phyloP scores from a whole-genome alignment of 176 grass and related monocot genomes.

The Lolium multiflorum region DNA sequence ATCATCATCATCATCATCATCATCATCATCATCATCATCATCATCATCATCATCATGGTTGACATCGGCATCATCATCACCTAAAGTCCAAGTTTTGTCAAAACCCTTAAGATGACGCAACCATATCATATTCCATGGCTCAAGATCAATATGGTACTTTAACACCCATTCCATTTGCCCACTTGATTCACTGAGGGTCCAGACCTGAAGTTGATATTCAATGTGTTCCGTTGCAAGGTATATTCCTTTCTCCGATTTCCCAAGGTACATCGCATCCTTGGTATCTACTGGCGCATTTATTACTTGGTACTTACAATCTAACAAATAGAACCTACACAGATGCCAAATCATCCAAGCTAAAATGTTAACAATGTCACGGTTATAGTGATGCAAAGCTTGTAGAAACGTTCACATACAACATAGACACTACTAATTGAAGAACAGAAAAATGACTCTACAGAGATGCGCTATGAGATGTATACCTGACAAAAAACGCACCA shows the following conservation, averaged over 20 bases:
- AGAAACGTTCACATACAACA: background rate
- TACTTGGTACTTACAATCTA: background rate
- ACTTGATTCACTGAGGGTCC: background rate
- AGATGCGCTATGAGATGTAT: background rate
- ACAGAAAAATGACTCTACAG: background rate
- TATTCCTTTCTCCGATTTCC: background rate
- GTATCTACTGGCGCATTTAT: background rate
- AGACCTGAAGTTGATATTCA: background rate
- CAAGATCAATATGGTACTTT: background rate
- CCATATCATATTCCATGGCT: background rate
- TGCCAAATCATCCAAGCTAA: background rate
- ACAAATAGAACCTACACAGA: background rate
- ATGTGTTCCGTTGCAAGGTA: background rate
- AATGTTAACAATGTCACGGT: background rate
- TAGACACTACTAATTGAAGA: background rate
- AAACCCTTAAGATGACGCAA: background rate
- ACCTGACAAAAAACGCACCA: constrained; percentile 2
- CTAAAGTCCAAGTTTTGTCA: background rate
- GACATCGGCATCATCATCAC: background rate
- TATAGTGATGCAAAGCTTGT: background rate
- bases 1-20: no score
- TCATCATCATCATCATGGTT: no score
- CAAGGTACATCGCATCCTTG: background rate
- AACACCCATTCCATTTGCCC: background rate
- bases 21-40: no score